These are phyloP conservation scores for Plantago ovata DNA, from an alignment of 257 asterid genomes.

Conservation along the genomic window DNA sequence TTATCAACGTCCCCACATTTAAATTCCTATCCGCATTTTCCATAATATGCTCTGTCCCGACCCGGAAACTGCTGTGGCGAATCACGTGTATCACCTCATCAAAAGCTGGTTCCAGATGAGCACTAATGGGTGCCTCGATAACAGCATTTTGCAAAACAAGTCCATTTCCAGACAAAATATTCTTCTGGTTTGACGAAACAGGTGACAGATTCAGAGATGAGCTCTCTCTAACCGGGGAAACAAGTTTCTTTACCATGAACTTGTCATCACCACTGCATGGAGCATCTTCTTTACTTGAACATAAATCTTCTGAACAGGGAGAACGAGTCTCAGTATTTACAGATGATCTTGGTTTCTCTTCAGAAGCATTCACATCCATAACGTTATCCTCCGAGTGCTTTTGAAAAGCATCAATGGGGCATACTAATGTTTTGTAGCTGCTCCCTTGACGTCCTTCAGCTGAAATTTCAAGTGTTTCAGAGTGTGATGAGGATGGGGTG, in stretches of 20 bases:
- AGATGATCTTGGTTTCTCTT: constrained; percentile 27
- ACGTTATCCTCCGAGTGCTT: constrained; percentile 34
- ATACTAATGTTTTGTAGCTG: constrained; percentile 25
- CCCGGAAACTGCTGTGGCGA: constrained; percentile 63
- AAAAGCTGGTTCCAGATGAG: constrained; percentile 44
- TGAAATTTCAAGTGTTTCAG: constrained; percentile 36
- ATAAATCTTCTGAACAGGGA: constrained; percentile 24
- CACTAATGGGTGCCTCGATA: constrained; percentile 32
- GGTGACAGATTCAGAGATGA: constrained; percentile 34
- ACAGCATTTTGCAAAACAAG: constrained; percentile 37
- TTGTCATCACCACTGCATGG: constrained; percentile 40
- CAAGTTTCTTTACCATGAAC: constrained; percentile 41
- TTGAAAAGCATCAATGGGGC: constrained; percentile 24
- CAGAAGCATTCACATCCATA: constrained; percentile 33
- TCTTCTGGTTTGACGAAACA: constrained; percentile 34
- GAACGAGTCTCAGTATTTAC: constrained; percentile 23
- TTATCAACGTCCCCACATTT: constrained; percentile 42
- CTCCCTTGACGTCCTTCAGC: constrained; percentile 25
- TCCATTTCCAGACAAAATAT: constrained; percentile 33
- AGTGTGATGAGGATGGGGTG: constrained; percentile 51
- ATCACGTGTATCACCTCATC: constrained; percentile 66
- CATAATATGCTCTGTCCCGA: constrained; percentile 41
- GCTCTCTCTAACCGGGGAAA: constrained; percentile 29
- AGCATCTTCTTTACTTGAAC: constrained; percentile 28
- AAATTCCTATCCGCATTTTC: constrained; percentile 36